Conservation (phyloP, 352 stramenopile genomes). For the Phytophthora hibernalis region DNA sequence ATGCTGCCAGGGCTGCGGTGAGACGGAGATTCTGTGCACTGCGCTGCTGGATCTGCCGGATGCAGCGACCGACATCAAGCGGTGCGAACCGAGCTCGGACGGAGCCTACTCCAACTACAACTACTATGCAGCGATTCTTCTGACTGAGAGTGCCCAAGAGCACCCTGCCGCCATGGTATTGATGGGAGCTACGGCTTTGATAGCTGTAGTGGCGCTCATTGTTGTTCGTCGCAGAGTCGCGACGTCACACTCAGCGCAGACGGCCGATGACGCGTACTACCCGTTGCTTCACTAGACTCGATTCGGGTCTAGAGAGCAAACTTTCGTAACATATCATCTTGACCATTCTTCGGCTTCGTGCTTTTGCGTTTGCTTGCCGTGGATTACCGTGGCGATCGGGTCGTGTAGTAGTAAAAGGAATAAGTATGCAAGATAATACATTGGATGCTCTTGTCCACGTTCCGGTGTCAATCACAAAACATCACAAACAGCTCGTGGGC, state of each 20-base stretch:
- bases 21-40: constrained; percentile 41
- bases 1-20: constrained; percentile 59
- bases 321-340: neutral
- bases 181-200: constrained; percentile 45
- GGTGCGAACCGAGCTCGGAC: constrained; percentile 47
- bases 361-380: neutral
- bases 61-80: constrained; percentile 54
- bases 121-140: constrained; percentile 33
- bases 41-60: constrained; percentile 55
- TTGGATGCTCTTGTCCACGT: neutral
- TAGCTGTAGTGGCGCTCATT: constrained; percentile 62
- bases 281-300: constrained; percentile 57
- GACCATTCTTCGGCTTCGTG: neutral
- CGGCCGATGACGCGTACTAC: constrained; percentile 66
- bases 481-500: too few species aligned
- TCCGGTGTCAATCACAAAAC: too few species aligned
- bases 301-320: neutral
- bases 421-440: neutral
- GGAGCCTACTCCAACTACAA: constrained; percentile 25
- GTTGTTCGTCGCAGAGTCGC: constrained; percentile 46
- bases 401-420: neutral
- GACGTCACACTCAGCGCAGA: constrained; percentile 17
- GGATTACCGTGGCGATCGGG: neutral
- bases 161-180: constrained; percentile 42
- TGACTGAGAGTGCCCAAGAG: constrained; percentile 34